Evolutionary conservation across 163 green algal species (phyloP).

Genomic region (Prototheca stagnorum): DNA sequence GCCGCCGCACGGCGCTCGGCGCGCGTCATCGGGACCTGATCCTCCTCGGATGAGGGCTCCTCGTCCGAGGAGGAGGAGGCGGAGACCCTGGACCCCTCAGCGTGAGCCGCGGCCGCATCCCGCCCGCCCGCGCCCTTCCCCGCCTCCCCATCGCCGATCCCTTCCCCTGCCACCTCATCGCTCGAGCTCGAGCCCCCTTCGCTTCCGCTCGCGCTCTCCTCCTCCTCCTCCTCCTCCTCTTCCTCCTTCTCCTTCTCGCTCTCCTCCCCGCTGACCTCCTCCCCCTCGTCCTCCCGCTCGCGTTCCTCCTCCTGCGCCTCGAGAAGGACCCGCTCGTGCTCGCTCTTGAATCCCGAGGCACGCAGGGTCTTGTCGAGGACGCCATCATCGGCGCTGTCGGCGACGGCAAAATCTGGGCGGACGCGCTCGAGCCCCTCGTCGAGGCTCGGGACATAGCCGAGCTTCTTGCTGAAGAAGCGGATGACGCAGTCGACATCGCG

Average conservation of each 20-base stretch:
- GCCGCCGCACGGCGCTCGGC: too few species aligned
- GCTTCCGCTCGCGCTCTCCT: not conserved
- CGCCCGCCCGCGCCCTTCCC: constrained; percentile 1
- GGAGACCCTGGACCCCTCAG: too few species aligned
- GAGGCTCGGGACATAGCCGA: constrained; percentile 45
- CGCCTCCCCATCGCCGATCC: not conserved
- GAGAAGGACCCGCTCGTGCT: constrained; percentile 38
- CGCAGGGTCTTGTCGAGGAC: constrained; percentile 33
- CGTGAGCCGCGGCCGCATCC: not conserved
- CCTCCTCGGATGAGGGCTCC: too few species aligned
- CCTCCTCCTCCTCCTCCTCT: constrained; percentile 6
- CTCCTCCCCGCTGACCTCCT: constrained; percentile 3
- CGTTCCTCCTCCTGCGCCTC: constrained; percentile 11
- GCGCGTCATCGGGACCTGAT: too few species aligned
- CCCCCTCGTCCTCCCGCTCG: constrained; percentile 1
- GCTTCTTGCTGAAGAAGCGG: constrained; percentile 54
- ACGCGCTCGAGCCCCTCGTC: constrained; percentile 31
- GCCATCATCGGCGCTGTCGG: not conserved
- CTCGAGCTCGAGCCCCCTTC: too few species aligned
- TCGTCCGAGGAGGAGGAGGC: too few species aligned
- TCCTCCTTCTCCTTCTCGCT: constrained; percentile 10
- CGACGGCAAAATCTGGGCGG: constrained; percentile 26
- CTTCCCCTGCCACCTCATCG: not conserved
- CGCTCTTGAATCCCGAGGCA: constrained; percentile 49
- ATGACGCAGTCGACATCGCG: constrained; percentile 77